These are phyloP conservation scores for Cinnamomum micranthum DNA, from an alignment of 164 flowering plant genomes.

Conservation along the genomic window DNA sequence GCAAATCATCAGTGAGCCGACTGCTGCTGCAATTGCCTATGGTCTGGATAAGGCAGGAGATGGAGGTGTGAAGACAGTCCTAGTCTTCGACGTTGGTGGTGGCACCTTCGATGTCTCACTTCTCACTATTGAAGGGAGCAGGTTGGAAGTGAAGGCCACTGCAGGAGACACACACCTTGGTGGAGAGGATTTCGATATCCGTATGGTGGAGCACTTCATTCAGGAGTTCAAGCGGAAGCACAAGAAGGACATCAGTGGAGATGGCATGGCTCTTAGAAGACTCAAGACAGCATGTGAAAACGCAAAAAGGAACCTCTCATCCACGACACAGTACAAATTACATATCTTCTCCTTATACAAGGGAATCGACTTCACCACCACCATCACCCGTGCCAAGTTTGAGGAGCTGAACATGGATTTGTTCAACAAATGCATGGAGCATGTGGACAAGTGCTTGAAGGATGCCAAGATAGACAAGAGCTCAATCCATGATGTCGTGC, in stretches of 20 bases:
- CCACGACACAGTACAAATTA: no score
- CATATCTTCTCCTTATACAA: conserved; percentile 6
- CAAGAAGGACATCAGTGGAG: no score
- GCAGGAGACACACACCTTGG: neutral
- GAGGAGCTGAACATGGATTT: conserved; percentile 63
- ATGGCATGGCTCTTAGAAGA: no score
- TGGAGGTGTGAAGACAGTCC: neutral
- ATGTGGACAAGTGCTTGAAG: conserved; percentile 40
- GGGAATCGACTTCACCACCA: conserved; percentile 45
- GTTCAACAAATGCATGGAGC: conserved; percentile 31
- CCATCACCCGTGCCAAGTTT: conserved; percentile 50
- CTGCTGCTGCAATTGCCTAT: no score
- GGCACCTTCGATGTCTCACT: neutral
- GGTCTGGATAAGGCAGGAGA: no score
- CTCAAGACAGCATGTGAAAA: no score
- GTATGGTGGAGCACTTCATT: neutral
- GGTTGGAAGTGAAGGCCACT: neutral
- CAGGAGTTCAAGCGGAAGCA: no score
- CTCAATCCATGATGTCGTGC: conserved; percentile 49
- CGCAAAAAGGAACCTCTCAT: no score
- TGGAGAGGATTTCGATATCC: neutral
- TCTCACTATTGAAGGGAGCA: neutral
- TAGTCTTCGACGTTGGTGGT: neutral
- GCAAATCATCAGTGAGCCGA: no score
- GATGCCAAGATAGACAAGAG: conserved; percentile 73